These are phyloP conservation scores for Paraconiothyrium brasiliense DNA, from an alignment of 2,329 filamentous ascomycete genomes.

Conservation along the genomic window DNA sequence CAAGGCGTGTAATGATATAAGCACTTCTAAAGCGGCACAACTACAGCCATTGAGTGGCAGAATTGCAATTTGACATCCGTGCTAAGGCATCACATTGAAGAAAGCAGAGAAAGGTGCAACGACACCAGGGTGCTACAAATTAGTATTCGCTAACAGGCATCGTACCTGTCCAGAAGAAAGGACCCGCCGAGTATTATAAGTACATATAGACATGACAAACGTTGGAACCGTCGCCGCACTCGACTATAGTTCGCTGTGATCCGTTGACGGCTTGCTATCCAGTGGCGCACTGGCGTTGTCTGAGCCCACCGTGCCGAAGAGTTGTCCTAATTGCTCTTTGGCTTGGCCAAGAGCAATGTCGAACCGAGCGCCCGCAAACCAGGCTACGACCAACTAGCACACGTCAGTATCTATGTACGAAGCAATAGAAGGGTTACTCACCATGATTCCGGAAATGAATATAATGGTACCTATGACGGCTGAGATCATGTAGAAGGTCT, in stretches of 20 bases:
- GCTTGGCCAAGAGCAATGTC: constrained; percentile 72
- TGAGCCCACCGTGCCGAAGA: constrained; percentile 34
- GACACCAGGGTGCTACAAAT: constrained; percentile 28
- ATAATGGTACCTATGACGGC: constrained; percentile 75
- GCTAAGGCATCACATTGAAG: constrained; percentile 61
- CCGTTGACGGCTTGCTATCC: constrained; percentile 31
- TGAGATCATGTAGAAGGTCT: constrained; percentile 69
- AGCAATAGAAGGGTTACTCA: constrained; percentile 57
- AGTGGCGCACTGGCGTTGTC: constrained; percentile 6
- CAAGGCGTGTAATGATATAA: constrained; percentile 54
- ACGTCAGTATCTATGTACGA: constrained; percentile 27
- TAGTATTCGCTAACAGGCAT: constrained; percentile 32
- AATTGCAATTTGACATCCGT: constrained; percentile 99
- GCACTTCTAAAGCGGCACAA: constrained; percentile 98
- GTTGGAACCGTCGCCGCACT: background rate
- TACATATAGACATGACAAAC: constrained; percentile 38
- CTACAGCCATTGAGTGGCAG: constrained; percentile 81
- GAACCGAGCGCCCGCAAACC: constrained; percentile 82
- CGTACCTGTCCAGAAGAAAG: constrained; percentile 25
- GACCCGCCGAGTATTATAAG: constrained; percentile 36
- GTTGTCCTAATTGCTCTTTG: constrained; percentile 58
- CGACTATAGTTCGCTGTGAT: constrained; percentile 55
- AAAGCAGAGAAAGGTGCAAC: constrained; percentile 10
- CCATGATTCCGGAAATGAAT: constrained; percentile 80
- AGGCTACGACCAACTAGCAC: constrained; percentile 77